Evolutionary conservation across 2,329 filamentous ascomycete species (phyloP), one percentile per base, ranked within the genome.

Genomic region (Claviceps capensis): DNA sequence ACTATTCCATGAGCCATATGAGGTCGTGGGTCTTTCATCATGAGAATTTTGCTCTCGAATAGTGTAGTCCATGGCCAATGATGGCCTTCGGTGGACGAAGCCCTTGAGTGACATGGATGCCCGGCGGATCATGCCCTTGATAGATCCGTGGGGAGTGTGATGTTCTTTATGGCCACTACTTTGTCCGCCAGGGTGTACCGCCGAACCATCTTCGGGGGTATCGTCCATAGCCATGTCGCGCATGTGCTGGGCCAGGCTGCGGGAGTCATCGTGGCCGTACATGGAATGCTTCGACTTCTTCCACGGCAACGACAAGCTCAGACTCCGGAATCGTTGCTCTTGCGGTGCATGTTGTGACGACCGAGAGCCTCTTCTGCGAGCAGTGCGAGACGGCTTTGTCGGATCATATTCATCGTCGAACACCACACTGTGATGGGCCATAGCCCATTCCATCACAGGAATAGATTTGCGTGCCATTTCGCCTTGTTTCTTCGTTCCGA

Each of bases 101-200:
- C 72, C 73, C 59, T 74, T 74, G 49, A 81, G 60, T 8, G 75
- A 77, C 50, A 78, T 59, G 3, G 78, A 81, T 0, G 78, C 78
- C 9, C 78, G 69, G 23, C 77, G 73, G 48, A 81, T 68, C 55
- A 74, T 76, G 47, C 73, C 71, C 60, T 73, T 77, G 52, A 81
- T 61, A 47, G 67, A 65, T 47, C 63, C 62, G 0, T 65, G 57
- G 4, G 17, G 19, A 14, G 57, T 53, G 45, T 60, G 59, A 14
- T 58, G 57, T 26, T 58, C 54, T 17, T 65, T 59, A 34, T 34
- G 3, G 53, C 60, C 58, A 48, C 64, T 55, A 43, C 57, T 56
- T 17, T 53, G 54, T 19, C 60, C 56, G 16, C 55, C 51, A 30
- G 53, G 51, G 47, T 55, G 51, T n/a, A 62, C 61, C 30, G 30